These are phyloP conservation scores for Boletus barrowsii DNA, from an alignment of 768 basidiomycete genomes.

Conservation along the genomic window DNA sequence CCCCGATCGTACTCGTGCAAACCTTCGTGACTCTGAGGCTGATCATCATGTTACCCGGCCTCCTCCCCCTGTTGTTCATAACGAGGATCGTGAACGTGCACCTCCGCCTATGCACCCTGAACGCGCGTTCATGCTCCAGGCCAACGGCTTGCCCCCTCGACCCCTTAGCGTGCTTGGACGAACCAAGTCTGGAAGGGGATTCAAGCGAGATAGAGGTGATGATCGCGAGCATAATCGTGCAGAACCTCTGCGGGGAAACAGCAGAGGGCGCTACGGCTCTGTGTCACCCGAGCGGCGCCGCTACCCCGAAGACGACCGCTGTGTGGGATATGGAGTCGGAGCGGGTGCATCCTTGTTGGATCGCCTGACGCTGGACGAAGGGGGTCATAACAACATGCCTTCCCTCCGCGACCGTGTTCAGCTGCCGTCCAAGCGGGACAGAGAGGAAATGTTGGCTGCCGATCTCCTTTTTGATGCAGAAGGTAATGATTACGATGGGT, in stretches of 20 bases:
- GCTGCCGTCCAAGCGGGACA: conserved; percentile 31
- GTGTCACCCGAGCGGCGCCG: conserved; percentile 19
- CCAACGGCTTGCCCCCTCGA: conserved; percentile 28
- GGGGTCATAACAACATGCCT: conserved; percentile 6
- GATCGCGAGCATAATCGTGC: conserved; percentile 19
- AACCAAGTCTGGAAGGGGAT: conserved; percentile 13
- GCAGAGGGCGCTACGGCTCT: neutral
- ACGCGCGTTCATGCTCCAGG: conserved; percentile 30
- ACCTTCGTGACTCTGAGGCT: conserved; percentile 8
- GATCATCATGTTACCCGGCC: conserved; percentile 1
- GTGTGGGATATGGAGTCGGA: neutral
- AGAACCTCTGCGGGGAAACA: conserved; percentile 18
- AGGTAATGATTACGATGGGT: conserved; percentile 22
- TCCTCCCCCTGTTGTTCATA: neutral
- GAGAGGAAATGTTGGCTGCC: conserved; percentile 25
- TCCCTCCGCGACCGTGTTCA: conserved; percentile 41
- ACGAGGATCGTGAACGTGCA: conserved; percentile 10
- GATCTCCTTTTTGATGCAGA: conserved; percentile 15
- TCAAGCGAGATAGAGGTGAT: conserved; percentile 22
- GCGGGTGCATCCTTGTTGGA: conserved; percentile 38
- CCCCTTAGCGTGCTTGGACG: conserved; percentile 17
- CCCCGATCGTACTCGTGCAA: conserved; percentile 8
- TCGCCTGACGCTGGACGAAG: conserved; percentile 31
- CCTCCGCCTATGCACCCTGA: conserved; percentile 29
- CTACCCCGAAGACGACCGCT: conserved; percentile 14